These are phyloP conservation scores for Recurvomyces mirabilis DNA, from an alignment of 495 filamentous ascomycete species.

Conservation along the genomic window DNA sequence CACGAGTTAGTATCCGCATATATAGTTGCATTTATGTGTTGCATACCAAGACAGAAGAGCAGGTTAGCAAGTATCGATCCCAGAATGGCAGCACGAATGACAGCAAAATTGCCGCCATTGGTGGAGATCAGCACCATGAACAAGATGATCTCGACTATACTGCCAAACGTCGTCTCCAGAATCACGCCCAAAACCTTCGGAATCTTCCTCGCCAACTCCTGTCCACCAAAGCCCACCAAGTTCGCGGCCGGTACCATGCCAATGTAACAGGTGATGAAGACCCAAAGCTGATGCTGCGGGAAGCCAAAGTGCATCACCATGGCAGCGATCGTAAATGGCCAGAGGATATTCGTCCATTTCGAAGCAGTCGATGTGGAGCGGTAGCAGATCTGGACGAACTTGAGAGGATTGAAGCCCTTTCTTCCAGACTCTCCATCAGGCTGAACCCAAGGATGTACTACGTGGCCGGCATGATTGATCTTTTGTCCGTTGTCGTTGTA, in stretches of 20 bases:
- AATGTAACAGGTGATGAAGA: conserved; percentile 63
- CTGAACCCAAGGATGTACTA: conserved; percentile 36
- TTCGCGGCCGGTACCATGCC: conserved; percentile 87
- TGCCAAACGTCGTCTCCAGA: conserved; percentile 23
- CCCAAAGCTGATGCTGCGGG: conserved; percentile 36
- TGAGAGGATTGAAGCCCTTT: conserved; percentile 46
- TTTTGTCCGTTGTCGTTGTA: conserved; percentile 8
- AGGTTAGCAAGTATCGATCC: conserved; percentile 74
- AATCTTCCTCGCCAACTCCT: conserved; percentile 58
- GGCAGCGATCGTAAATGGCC: conserved; percentile 62
- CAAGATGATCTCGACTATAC: conserved; percentile 23
- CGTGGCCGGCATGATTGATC: conserved; percentile 35
- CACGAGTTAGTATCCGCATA: conserved; percentile 44
- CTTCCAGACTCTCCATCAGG: conserved; percentile 57
- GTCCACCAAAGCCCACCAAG: conserved; percentile 71
- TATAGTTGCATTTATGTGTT: not conserved
- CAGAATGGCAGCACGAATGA: conserved; percentile 68
- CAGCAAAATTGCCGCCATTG: conserved; percentile 44
- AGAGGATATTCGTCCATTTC: conserved; percentile 55
- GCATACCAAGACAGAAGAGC: conserved; percentile 51
- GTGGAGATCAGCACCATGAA: conserved; percentile 22
- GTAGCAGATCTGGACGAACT: conserved; percentile 51
- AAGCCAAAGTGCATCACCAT: conserved; percentile 54
- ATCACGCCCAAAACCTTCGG: conserved; percentile 21
- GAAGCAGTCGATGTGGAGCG: conserved; percentile 45